Evolutionary conservation across 345 rosid species (phyloP).

Genomic region (Dovyalis caffra): DNA sequence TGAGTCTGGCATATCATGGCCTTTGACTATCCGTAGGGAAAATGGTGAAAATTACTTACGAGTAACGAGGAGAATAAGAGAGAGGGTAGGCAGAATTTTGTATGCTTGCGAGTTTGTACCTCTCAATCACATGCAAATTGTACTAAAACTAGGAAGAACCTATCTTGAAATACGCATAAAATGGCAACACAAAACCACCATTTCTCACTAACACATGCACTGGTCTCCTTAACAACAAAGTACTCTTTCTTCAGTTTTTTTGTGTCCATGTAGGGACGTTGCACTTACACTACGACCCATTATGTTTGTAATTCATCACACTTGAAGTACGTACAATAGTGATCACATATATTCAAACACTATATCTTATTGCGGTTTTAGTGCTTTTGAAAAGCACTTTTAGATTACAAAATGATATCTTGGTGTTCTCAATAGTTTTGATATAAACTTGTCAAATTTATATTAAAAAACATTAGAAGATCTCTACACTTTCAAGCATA

Average conservation of each 20-base stretch:
- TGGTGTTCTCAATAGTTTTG: too few species aligned
- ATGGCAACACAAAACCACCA: background rate
- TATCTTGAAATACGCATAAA: background rate
- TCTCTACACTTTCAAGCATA: too few species aligned
- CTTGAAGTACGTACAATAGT: too few species aligned
- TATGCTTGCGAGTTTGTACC: background rate
- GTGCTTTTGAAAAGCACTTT: too few species aligned
- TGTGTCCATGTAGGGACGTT: background rate
- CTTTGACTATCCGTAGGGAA: background rate
- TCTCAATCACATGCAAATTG: conserved; percentile 22
- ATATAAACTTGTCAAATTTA: too few species aligned
- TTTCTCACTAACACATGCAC: background rate
- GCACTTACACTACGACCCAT: too few species aligned
- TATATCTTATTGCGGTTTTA: too few species aligned
- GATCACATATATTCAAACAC: too few species aligned
- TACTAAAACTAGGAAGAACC: conserved; percentile 2
- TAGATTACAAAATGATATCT: too few species aligned
- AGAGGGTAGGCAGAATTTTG: background rate
- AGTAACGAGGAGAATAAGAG: background rate
- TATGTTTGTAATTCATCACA: too few species aligned
- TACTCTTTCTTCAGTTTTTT: background rate
- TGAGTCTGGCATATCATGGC: background rate
- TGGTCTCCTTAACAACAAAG: background rate
- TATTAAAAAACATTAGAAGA: too few species aligned
- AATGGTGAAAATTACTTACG: background rate